Percentiles rank a stretch among this genome's conserved stretches.
These are phyloP conservation scores for Cordyceps militaris DNA, from an alignment of 2,329 filamentous ascomycete species.

Conservation along the genomic window DNA sequence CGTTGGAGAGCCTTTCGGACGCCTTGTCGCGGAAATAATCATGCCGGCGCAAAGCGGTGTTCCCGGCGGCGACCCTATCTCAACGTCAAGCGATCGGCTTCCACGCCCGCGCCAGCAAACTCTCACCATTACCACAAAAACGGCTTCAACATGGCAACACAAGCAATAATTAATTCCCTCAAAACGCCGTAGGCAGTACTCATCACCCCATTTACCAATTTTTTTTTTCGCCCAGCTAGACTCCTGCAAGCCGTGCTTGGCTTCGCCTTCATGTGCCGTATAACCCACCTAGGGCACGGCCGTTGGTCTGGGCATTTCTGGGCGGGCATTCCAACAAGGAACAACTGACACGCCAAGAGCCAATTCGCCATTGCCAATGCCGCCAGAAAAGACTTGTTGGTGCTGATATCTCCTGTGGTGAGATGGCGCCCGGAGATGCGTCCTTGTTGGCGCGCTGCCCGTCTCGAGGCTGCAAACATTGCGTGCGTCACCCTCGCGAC, in stretches of 20 bases:
- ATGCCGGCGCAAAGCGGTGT: not conserved
- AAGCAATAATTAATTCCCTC: no score
- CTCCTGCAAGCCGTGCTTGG: not conserved
- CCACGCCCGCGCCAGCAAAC: not conserved
- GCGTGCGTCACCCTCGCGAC: not conserved
- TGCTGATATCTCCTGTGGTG: not conserved
- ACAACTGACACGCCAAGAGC: conserved; percentile 7
- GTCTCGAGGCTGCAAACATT: not conserved
- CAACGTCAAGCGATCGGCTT: not conserved
- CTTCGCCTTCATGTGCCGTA: not conserved
- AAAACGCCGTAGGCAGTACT: no score
- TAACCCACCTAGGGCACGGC: not conserved
- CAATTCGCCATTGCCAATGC: not conserved
- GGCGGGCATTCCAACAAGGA: conserved; percentile 5
- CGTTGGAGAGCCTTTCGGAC: not conserved
- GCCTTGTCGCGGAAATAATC: not conserved
- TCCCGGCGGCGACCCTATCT: not conserved
- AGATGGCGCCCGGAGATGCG: not conserved
- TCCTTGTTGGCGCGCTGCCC: not conserved
- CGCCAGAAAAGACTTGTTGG: no score
- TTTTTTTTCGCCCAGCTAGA: not conserved
- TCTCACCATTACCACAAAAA: not conserved
- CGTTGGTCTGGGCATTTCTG: conserved; percentile 6
- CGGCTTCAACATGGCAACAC: not conserved
- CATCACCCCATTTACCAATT: no score